A percentile compares a stretch with the other conserved stretches of the same genome.
Evolutionary conservation across 1,139 yeast species (phyloP).

Genomic region (Scheffersomyces cryptocercus): DNA sequence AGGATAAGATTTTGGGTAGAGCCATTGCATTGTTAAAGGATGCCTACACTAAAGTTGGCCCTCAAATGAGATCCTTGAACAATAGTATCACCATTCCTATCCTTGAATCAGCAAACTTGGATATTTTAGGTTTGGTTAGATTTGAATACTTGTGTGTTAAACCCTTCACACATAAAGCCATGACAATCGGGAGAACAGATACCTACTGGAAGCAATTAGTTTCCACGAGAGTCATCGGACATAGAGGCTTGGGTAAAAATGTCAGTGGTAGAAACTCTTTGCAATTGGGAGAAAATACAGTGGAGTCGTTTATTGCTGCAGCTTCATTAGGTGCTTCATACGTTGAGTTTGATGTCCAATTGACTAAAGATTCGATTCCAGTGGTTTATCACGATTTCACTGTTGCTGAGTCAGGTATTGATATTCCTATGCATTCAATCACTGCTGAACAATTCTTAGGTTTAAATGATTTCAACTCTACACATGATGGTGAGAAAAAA

Average conservation of each 20-base stretch:
- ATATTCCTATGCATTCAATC: conserved; percentile 91
- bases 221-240: conserved; percentile 92
- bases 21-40: conserved; percentile 77
- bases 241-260: conserved; percentile 93
- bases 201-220: conserved; percentile 92
- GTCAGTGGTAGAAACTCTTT: conserved; percentile 67
- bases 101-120: conserved; percentile 68
- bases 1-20: conserved; percentile 67
- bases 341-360: conserved; percentile 95
- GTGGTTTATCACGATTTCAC: conserved; percentile 94
- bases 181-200: conserved; percentile 69
- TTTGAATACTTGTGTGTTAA: conserved; percentile 75
- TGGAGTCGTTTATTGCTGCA: conserved; percentile 94
- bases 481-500: conserved; percentile 8
- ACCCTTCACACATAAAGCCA: conserved; percentile 72
- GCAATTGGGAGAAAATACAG: conserved; percentile 94
- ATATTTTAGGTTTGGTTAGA: conserved; percentile 72
- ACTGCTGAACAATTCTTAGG: conserved; percentile 88
- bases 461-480: conserved; percentile 40
- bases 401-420: conserved; percentile 95
- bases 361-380: conserved; percentile 91
- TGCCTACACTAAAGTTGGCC: conserved; percentile 70
- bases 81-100: conserved; percentile 76
- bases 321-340: conserved; percentile 91
- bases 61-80: conserved; percentile 65